Conservation (phyloP, 176 grass and related monocot species). For the Hordeum marinum region DNA sequence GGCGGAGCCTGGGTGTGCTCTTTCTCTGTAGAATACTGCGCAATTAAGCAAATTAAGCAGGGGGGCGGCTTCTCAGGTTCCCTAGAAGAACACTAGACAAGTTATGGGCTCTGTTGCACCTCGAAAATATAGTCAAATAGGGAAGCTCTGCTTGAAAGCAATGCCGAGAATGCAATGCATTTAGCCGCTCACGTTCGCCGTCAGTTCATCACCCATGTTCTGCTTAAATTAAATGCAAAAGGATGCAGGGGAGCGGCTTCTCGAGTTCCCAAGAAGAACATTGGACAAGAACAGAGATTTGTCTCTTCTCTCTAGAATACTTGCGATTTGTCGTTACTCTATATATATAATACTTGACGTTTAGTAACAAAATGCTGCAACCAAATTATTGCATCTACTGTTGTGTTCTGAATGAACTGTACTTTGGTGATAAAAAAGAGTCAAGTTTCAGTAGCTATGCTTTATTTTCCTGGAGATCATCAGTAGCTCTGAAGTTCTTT, state of each 20-base stretch:
- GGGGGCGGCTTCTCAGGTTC: too few relatives aligned
- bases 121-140: too few relatives aligned
- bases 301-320: slow-evolving; percentile 24
- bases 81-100: background rate
- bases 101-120: too few relatives aligned
- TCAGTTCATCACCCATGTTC: slow-evolving; percentile 40
- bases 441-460: background rate
- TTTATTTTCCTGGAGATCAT: too few relatives aligned
- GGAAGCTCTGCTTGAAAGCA: background rate
- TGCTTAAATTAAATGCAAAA: slow-evolving; percentile 11
- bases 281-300: slow-evolving; percentile 14
- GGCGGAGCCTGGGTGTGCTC: too few relatives aligned
- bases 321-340: too few relatives aligned
- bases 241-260: slow-evolving; percentile 1
- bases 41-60: too few relatives aligned
- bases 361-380: background rate
- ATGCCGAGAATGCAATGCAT: slow-evolving; percentile 19
- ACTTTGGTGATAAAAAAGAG: background rate
- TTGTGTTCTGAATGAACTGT: background rate
- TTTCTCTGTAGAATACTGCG: too few relatives aligned
- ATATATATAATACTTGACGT: too few relatives aligned
- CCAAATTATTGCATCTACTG: slow-evolving; percentile 8
- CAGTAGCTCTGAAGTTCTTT: too few relatives aligned
- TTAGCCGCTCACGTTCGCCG: slow-evolving; percentile 17
- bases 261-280: slow-evolving; percentile 31